These are phyloP conservation scores for Colletotrichum sp. DNA, from an alignment of 2,329 filamentous ascomycete genomes.

Conservation along the genomic window DNA sequence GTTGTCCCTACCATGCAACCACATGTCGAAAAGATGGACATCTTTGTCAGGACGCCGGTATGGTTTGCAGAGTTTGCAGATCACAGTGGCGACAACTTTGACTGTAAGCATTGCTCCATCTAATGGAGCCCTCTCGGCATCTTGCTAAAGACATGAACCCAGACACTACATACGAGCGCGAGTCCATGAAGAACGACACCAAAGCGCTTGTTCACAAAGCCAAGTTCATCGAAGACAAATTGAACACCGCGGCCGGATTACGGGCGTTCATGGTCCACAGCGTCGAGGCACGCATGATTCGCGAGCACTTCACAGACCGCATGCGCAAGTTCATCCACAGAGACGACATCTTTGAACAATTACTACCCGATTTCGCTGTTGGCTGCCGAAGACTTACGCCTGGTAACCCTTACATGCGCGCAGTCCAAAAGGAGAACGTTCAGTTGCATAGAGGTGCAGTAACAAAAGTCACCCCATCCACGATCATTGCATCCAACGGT, in stretches of 20 bases:
- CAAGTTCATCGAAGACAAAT: not conserved
- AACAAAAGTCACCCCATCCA: not conserved
- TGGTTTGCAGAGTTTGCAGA: not conserved
- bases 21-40: not conserved
- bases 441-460: not conserved
- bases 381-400: not conserved
- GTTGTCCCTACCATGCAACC: not conserved
- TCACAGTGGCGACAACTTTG: not conserved
- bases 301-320: not conserved
- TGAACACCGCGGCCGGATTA: not conserved
- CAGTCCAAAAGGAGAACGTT: not conserved
- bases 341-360: not conserved
- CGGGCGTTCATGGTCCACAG: not conserved
- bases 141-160: rapidly evolving
- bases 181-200: not conserved
- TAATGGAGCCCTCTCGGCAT: not conserved
- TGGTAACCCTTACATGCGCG: not conserved
- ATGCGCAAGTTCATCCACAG: not conserved
- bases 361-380: not conserved
- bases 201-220: not conserved
- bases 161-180: not conserved
- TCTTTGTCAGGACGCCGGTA: not conserved
- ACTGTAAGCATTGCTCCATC: not conserved
- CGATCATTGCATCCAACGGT: not conserved
- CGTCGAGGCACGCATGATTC: not conserved